These are phyloP conservation scores for Tieghemiomyces parasiticus DNA, from an alignment of 192 early-diverging fungal genomes.

Conservation along the genomic window DNA sequence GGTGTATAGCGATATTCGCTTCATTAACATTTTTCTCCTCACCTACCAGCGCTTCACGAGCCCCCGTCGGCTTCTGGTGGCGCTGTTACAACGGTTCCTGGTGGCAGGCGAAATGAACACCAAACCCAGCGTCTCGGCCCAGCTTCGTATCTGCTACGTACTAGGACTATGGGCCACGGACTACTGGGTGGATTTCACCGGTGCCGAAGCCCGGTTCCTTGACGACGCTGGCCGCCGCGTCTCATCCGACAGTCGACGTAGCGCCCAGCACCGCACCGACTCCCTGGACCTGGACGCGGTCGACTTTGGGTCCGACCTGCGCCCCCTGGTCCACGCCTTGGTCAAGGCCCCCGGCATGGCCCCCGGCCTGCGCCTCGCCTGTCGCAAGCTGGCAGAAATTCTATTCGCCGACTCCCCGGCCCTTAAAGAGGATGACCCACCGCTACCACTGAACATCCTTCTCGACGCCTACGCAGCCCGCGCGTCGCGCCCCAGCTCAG, in stretches of 20 bases:
- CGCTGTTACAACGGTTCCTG: constrained; percentile 3
- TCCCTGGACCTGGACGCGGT: background rate
- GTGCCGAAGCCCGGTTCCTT: background rate
- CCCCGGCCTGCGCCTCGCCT: background rate
- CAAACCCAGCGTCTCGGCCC: background rate
- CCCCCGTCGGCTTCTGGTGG: background rate
- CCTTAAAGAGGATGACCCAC: too few species aligned
- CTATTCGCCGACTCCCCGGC: background rate
- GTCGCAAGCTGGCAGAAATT: constrained; percentile 1
- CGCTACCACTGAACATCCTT: too few species aligned
- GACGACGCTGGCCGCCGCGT: background rate
- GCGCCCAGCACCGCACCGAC: background rate
- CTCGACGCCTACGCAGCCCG: too few species aligned
- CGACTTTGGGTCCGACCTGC: background rate
- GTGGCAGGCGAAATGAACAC: background rate
- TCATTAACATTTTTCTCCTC: constrained; percentile 2
- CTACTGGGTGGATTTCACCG: constrained; percentile 3
- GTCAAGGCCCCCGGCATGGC: background rate
- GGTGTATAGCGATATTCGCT: constrained; percentile 5
- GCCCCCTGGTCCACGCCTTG: background rate
- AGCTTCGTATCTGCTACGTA: constrained; percentile 1
- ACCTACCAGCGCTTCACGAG: background rate
- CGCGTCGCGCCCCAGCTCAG: too few species aligned
- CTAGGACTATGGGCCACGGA: constrained; percentile 3
- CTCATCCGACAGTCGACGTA: background rate